Base-by-base conservation (phyloP, 2,329 filamentous ascomycete species). In the Calonectria multiphialidica region DNA sequence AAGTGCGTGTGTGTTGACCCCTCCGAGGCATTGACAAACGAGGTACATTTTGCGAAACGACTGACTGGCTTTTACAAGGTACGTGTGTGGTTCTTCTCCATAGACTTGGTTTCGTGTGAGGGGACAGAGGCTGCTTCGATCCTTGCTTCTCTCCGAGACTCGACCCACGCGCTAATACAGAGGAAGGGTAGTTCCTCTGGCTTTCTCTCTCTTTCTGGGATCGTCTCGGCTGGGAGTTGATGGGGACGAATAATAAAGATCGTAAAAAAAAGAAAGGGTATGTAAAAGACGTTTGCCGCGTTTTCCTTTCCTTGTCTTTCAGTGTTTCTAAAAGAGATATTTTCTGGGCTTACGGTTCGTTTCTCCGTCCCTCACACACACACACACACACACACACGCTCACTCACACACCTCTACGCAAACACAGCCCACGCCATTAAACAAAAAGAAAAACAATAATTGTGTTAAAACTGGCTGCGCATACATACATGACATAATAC, bases 21-120 rank as follows among this genome's bases (percentile, higher is more conserved):
- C 49, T 28, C 57, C 40, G 25, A n/a, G 10, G 35, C 40, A 30
- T 62, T 37, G 35, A 57, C 49, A 53, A 66, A 57, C 35, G 47
- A 66, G 49, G 64, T 66, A 66, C 64, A 45, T 66, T 23, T 66
- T 66, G 64, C 65, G 65, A 59, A 49, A 30, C 40, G 62, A 37
- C 25, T 63, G 45, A 42, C n/a, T 40, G 16, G 30, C 53, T 40
- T 53, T 59, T 59, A 23, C 53, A 13, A 59, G 53, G 53, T 40
- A 59, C 12, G 33, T 40, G 63, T 42, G 25, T 53, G 47, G 21
- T 66, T 66, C 63, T 44, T 66, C 49, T 44, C 35, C 63, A 55
- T 66, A 66, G 63, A 23, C 25, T 44, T 53, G 50, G 64, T 66
- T 66, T 66, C 64, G 49, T 45, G 64, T 66, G 64, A 66, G 64